Percentiles rank a stretch among this genome's conserved stretches.
phyloP scores from a whole-genome alignment of 208 protist species.

The Angomonas ambiguus region DNA sequence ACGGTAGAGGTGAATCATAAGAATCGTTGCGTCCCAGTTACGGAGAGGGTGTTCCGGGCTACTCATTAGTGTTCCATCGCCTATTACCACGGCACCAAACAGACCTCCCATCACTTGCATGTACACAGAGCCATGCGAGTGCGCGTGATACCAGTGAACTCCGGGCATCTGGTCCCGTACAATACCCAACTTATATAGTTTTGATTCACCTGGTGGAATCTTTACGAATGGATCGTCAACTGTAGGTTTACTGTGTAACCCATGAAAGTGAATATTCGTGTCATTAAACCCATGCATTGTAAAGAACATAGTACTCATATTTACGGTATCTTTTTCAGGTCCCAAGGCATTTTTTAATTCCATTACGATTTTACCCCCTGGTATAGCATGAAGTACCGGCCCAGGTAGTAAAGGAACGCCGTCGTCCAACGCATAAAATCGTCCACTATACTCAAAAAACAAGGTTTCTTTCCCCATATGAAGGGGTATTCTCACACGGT shows the following conservation, averaged over 20 bases:
- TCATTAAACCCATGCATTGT: constrained; percentile 64
- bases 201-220: constrained; percentile 27
- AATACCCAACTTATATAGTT: constrained; percentile 67
- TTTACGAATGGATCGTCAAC: constrained; percentile 70
- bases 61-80: constrained; percentile 36
- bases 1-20: constrained; percentile 79
- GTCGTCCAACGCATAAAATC: constrained; percentile 45
- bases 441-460: constrained; percentile 66
- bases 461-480: constrained; percentile 19
- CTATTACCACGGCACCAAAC: constrained; percentile 75
- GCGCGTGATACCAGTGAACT: constrained; percentile 84
- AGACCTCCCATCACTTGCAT: constrained; percentile 75
- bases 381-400: constrained; percentile 50
- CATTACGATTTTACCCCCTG: constrained; percentile 66
- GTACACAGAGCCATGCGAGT: constrained; percentile 72
- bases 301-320: constrained; percentile 29
- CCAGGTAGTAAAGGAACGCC: constrained; percentile 49
- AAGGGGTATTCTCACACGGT: constrained; percentile 47
- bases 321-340: constrained; percentile 13
- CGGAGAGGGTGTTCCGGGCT: constrained; percentile 37
- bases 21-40: constrained; percentile 27
- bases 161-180: constrained; percentile 68
- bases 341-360: constrained; percentile 57
- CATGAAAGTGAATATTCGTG: constrained; percentile 85
- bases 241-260: constrained; percentile 63